Base-by-base conservation (phyloP, 441 rosid species). In the Pelargonium myrrhifolium region DNA sequence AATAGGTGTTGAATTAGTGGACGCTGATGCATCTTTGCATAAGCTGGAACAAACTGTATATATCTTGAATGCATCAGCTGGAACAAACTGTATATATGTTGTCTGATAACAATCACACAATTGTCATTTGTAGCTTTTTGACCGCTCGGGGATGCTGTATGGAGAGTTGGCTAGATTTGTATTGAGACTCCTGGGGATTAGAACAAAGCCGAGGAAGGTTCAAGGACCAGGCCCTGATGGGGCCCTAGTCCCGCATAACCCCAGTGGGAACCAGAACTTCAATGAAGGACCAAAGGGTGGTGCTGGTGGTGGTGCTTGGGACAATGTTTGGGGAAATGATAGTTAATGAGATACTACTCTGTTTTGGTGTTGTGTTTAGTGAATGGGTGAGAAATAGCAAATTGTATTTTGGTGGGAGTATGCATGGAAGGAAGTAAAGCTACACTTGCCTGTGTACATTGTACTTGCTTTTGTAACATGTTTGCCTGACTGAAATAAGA, bases 91-190 rank as follows among this genome's bases (percentile, higher is more conserved):
- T 62, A 24, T 9, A 58, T 43, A n/a, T n/a, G n/a, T n/a, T 62
- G 17, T 43, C 31, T 45, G 17, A 37, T 22, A 53, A 18, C 67
- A 37, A 66, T 66, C 20, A 4, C 35, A 60, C 37, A 8, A 40
- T 59, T 68, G 12, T 42, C 62, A 39, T n/a, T 79, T 68, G 75
- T 85, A 94, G 99, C 93, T 94, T 21, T 89, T 92, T 74, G 98
- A 94, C 73, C 92, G 97, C 60, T 66, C 86, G 2, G 98, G 99
- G 55, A 0, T 89, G 47, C 70, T 94, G 74, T 94, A 94, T 66
- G 97, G 99, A 51, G 99, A 94, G 78, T 76, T 94, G 73, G 98
- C 99, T 39, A 84, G 98, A 80, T 94, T 94, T 73, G 99, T 87
- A 28, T 72, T 92, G 70, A 86, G 97, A 73, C 15, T 94, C 68